Base-by-base conservation (phyloP, 305 asterid genomes). In the Coffea humblotiana region DNA sequence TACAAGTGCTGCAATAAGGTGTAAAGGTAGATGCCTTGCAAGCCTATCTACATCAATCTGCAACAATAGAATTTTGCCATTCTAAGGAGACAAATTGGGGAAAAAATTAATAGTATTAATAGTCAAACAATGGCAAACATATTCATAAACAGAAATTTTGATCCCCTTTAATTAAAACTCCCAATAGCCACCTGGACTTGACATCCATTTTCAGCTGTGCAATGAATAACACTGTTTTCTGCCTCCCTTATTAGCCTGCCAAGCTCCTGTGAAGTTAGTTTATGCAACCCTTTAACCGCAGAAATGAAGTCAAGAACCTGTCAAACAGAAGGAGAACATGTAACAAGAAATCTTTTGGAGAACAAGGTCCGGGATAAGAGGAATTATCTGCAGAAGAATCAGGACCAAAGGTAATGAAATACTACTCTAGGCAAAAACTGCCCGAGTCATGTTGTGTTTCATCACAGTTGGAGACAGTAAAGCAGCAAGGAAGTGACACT, bases 21-120 rank as follows among this genome's bases (percentile, higher is more conserved):
- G 98, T 83, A 92, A 90, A 70, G 97, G 89, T 73, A 96, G 97
- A 89, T 88, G 83, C 85, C 97, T 91, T 51, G 95, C 97, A 84
- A 96, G 92, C 76, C 84, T 90, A 83, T 92, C 97, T 86, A 90
- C 86, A 74, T 91, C 98, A 86, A 94, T 90, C 98, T 94, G 94
- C 87, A 90, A 78, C 48, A 79, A 77, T 67, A 80, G 82, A 66
- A 81, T 75, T 72, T 77, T 69, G 51, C 80, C 79, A 82, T 67
- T 65, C 76, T 19, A 72, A 47, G 25, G 74, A 63, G 25, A 76
- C 45, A 77, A 70, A 32, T 43, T 65, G 71, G 40, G 61, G 48
- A 56, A 69, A 72, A 56, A 61, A 32, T 37, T 37, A n/a, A 35
- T 2, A 18, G 0, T 25, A n/a, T 75, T 69, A 37, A 43, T 45